These are phyloP conservation scores for Fomitopsis pinicola DNA, from an alignment of 1,284 basidiomycete genomes.

Conservation along the genomic window DNA sequence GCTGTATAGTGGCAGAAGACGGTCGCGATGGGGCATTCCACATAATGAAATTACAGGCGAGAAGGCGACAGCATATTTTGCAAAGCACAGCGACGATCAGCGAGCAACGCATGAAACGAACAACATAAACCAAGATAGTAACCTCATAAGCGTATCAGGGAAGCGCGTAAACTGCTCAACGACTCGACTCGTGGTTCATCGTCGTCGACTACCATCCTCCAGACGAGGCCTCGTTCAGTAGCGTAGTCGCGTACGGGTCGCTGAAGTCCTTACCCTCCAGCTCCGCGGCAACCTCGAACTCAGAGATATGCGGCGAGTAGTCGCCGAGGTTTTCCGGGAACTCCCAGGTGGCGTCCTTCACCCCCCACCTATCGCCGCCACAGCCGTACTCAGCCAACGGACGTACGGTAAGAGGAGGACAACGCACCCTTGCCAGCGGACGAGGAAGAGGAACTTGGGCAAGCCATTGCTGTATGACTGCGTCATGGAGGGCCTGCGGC, in stretches of 20 bases:
- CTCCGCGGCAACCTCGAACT: constrained; percentile 7
- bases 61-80: no score
- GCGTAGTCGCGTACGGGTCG: background rate
- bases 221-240: constrained; percentile 8
- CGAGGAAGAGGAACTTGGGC: constrained; percentile 25
- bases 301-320: constrained; percentile 2
- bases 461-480: background rate
- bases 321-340: constrained; percentile 2
- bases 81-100: no score
- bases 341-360: constrained; percentile 1
- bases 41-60: no score
- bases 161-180: no score
- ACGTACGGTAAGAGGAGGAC: background rate
- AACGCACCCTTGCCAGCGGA: constrained; percentile 34
- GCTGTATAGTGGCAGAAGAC: no score
- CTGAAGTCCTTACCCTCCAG: constrained; percentile 7
- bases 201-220: background rate
- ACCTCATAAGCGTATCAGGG: no score
- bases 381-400: background rate
- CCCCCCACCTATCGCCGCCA: background rate
- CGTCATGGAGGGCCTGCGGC: constrained; percentile 17
- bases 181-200: no score
- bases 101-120: no score
- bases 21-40: no score
- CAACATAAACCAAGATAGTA: no score